These are phyloP conservation scores for Panicum virgatum DNA, from an alignment of 202 grass and related monocot genomes.

Conservation along the genomic window DNA sequence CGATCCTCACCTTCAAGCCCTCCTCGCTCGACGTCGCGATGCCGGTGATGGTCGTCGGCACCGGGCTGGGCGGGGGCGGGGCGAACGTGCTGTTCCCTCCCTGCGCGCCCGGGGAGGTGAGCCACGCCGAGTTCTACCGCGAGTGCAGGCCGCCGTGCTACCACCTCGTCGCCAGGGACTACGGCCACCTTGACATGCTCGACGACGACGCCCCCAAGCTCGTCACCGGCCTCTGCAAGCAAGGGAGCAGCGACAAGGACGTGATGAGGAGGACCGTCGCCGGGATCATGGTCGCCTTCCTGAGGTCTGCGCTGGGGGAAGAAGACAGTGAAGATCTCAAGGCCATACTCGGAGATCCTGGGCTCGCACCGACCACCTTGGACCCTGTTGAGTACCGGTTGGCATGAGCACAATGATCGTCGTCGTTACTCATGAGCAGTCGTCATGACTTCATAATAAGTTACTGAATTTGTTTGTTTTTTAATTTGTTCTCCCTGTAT, in stretches of 20 bases:
- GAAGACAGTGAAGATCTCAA: conserved; percentile 29
- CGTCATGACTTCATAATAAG: not conserved
- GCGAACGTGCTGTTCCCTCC: conserved; percentile 43
- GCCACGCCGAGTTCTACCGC: conserved; percentile 56
- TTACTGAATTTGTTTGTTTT: not conserved
- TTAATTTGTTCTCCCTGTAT: not conserved
- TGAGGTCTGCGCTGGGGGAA: conserved; percentile 32
- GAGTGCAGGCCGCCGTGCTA: conserved; percentile 64
- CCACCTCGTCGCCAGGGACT: conserved; percentile 54
- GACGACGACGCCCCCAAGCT: conserved; percentile 43
- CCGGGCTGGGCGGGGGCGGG: conserved; percentile 51
- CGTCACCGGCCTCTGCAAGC: conserved; percentile 47
- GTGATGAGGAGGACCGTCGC: conserved; percentile 53
- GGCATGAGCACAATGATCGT: conserved; percentile 1
- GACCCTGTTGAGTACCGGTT: conserved; percentile 39
- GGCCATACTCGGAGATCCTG: conserved; percentile 38
- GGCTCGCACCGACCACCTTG: conserved; percentile 37
- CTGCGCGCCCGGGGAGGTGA: conserved; percentile 52
- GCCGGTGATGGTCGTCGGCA: conserved; percentile 59
- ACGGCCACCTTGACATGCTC: conserved; percentile 70
- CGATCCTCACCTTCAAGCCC: conserved; percentile 56
- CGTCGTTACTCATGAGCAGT: not conserved
- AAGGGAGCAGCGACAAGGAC: conserved; percentile 38
- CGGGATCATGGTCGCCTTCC: conserved; percentile 49
- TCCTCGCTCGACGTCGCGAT: conserved; percentile 40